These are phyloP conservation scores for Lotmaria passim DNA, from an alignment of 208 protist genomes.

Conservation along the genomic window DNA sequence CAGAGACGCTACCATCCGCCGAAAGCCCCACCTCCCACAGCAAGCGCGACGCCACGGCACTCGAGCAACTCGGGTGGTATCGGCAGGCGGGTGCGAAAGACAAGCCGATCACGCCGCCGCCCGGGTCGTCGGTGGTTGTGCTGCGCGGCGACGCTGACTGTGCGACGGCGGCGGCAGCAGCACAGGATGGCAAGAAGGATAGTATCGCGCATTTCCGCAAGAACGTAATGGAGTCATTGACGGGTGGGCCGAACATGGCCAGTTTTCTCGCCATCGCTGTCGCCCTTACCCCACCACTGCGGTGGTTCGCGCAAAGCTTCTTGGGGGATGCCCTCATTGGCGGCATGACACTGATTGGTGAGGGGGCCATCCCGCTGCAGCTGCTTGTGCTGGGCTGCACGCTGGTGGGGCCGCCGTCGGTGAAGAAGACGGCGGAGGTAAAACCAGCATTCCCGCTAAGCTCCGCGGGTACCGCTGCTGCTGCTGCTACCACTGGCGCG, in stretches of 20 bases:
- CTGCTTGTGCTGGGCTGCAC: constrained; percentile 58
- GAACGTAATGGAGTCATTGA: constrained; percentile 32
- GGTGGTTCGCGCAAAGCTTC: constrained; percentile 52
- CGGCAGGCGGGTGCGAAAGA: constrained; percentile 26
- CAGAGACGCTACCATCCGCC: neutral
- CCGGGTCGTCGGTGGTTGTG: constrained; percentile 11
- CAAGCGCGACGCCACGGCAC: constrained; percentile 31
- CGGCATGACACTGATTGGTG: constrained; percentile 58
- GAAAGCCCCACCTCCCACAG: neutral
- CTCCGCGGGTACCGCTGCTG: neutral
- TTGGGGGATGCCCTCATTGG: constrained; percentile 50
- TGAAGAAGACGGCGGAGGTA: neutral
- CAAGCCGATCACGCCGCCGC: constrained; percentile 28
- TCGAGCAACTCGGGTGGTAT: constrained; percentile 57
- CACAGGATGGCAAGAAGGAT: neutral
- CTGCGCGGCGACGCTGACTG: constrained; percentile 6
- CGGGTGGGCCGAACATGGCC: constrained; percentile 45
- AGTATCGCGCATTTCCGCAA: constrained; percentile 9
- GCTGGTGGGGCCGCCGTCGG: constrained; percentile 15
- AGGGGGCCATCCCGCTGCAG: constrained; percentile 67
- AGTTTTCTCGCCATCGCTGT: constrained; percentile 60
- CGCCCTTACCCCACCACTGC: constrained; percentile 63
- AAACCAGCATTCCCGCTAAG: neutral
- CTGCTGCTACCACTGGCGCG: too few species aligned
- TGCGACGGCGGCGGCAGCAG: neutral